Evolutionary conservation across 306 rosid genomes (phyloP), one percentile per base, ranked within the genome.

Genomic region (Rosa rugosa): DNA sequence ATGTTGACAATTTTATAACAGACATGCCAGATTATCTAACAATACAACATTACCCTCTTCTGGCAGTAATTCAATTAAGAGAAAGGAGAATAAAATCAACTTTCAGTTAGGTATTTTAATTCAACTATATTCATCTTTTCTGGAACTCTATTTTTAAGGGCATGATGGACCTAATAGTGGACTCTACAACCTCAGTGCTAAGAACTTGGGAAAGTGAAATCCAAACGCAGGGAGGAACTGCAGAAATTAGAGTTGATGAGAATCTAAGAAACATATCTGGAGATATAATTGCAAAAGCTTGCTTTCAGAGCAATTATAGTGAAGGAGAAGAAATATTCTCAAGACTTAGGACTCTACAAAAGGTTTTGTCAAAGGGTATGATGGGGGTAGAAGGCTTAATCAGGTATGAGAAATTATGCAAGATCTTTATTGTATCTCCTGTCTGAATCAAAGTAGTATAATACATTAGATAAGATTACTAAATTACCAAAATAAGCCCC

Each of bases 321-420:
- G 81, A 89, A 75, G 97, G 93, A 13, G 83, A 81, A 72, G 83
- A 88, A 75, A 89, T 89, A 73, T 91, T 89, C 83, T 51, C 82
- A 69, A 86, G 75, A 80, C 87, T 91, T 27, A 83, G 89, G 79
- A 57, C 83, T 64, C 83, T 91, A 68, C 88, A 89, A 72, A 67
- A 46, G 11, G 44, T 85, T 86, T 27, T 89, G 84, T 82, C 89
- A 78, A 82, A 71, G 7, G 23, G 42, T 4, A 2, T 51, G 40
- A 42, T 67, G 27, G 92, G 97, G 31, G 59, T 89, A 75, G 92
- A 92, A 0, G 89, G 88, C 38, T 78, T 40, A 41, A n/a, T 56
- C 27, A 56, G 63, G 63, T n/a, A n/a, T 8, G 63, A 20, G 27
- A 20, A 16, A 51, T 51, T 51, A 16, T 5, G 23, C 8, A n/a